Percentiles rank a stretch among this genome's conserved stretches.
Evolutionary conservation across 306 rosid species (phyloP).

Genomic region (Corylus heterophylla): DNA sequence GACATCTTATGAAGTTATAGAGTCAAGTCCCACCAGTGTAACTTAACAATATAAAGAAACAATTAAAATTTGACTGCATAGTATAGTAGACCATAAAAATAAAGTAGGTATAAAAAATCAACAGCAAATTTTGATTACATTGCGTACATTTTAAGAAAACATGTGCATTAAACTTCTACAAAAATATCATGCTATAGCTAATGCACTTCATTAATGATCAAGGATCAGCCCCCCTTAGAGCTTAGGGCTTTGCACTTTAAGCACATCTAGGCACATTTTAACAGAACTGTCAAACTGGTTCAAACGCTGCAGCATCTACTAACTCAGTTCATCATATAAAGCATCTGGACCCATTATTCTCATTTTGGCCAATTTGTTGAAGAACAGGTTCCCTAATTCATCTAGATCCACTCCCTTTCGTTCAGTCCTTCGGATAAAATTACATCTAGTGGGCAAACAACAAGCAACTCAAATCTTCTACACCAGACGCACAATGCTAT

Average conservation of each 20-base stretch:
- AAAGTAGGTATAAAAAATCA: background rate
- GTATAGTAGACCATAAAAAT: background rate
- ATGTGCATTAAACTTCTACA: too few relatives aligned
- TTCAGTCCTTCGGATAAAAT: background rate
- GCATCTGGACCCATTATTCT: background rate
- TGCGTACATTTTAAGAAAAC: background rate
- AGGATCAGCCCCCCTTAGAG: background rate
- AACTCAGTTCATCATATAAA: background rate
- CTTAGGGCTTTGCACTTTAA: background rate
- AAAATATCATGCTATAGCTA: too few relatives aligned
- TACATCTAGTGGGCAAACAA: background rate
- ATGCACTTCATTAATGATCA: background rate
- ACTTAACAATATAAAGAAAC: too few relatives aligned
- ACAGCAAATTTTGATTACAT: background rate
- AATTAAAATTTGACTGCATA: background rate
- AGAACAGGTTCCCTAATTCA: background rate
- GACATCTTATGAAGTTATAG: too few relatives aligned
- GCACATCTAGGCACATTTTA: background rate
- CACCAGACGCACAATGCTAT: background rate
- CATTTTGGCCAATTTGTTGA: background rate
- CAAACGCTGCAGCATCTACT: background rate
- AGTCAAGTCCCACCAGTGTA: too few relatives aligned
- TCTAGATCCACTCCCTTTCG: background rate
- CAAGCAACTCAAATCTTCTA: constrained; percentile 1
- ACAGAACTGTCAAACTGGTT: background rate